Evolutionary conservation across 73 alveolate species (phyloP).

Genomic region (Stentor coeruleus): DNA sequence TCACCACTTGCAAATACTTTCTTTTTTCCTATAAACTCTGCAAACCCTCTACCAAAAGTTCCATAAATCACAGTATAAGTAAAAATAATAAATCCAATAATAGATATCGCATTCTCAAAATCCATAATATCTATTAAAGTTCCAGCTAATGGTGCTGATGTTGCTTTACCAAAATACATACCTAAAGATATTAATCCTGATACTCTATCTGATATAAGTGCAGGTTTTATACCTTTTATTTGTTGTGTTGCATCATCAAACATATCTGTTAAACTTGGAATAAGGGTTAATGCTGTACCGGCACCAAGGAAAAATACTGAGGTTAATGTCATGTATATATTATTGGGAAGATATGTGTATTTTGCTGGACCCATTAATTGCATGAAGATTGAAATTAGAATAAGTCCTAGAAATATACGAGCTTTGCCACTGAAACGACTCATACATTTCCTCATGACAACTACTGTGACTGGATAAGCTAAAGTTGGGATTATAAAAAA

Average conservation of each 20-base stretch:
- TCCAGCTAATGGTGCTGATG: neutral
- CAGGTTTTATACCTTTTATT: neutral
- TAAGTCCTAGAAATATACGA: neutral
- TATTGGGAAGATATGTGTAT: neutral
- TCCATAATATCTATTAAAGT: neutral
- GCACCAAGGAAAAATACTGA: neutral
- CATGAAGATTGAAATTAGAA: conserved; percentile 30
- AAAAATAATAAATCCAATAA: neutral
- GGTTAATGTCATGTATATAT: neutral
- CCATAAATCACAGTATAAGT: neutral
- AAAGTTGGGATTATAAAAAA: neutral
- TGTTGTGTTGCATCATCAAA: neutral
- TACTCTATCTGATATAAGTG: neutral
- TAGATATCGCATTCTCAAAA: neutral
- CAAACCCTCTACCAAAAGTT: neutral
- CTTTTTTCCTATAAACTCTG: too few relatives aligned
- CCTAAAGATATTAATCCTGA: neutral
- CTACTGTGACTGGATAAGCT: neutral
- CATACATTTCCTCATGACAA: neutral
- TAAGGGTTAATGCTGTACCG: neutral
- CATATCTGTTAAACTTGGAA: neutral
- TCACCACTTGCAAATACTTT: too few relatives aligned
- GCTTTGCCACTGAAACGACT: neutral
- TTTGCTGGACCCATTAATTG: neutral
- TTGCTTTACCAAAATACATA: neutral